Conservation (phyloP, 2,329 filamentous ascomycete genomes). For the Cytospora piceicola region DNA sequence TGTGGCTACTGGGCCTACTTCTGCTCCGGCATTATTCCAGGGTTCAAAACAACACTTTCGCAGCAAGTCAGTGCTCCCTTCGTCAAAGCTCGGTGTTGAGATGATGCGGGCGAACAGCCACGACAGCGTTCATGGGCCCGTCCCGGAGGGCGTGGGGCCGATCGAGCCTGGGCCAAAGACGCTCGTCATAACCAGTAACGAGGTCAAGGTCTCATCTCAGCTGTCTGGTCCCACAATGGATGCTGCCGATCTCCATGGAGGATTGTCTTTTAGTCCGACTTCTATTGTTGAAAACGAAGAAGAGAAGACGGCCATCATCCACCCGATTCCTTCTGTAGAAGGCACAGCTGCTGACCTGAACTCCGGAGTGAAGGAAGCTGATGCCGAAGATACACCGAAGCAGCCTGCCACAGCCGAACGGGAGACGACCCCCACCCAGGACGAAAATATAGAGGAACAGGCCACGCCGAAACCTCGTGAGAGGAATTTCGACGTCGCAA, state of each 20-base stretch:
- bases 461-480: conserved; percentile 45
- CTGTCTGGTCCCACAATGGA: conserved; percentile 26
- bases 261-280: conserved; percentile 16
- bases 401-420: conserved; percentile 30
- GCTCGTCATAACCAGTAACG: conserved; percentile 51
- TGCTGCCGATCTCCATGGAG: conserved; percentile 26
- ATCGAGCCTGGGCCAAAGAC: conserved; percentile 58
- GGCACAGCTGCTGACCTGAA: conserved; percentile 21
- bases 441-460: conserved; percentile 41
- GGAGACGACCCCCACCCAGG: conserved; percentile 31
- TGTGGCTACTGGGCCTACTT: conserved; percentile 20
- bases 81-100: conserved; percentile 90
- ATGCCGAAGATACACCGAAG: conserved; percentile 51
- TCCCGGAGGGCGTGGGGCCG: conserved; percentile 51
- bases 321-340: conserved; percentile 40
- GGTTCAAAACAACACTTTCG: conserved; percentile 50
- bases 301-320: conserved; percentile 32
- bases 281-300: conserved; percentile 22
- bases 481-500: conserved; percentile 27
- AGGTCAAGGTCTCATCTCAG: conserved; percentile 38
- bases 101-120: conserved; percentile 98
- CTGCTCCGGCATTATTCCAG: conserved; percentile 21
- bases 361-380: conserved; percentile 30
- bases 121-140: conserved; percentile 67
- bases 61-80: conserved; percentile 64